Evolutionary conservation across 306 rosid species (phyloP).

Genomic region (Dryas drummondii): DNA sequence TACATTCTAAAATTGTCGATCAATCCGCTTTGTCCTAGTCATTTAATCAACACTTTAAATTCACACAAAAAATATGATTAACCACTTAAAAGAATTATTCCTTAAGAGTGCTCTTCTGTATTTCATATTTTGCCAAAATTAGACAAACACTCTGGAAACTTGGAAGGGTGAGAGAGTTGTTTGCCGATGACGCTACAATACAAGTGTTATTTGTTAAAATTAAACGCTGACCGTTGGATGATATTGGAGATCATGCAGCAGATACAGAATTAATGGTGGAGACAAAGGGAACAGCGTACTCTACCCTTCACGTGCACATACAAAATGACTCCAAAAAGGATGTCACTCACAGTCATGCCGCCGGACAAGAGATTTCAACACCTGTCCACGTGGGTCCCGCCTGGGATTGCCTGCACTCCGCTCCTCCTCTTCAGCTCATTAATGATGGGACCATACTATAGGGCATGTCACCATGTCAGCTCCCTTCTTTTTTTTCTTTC

Average conservation of each 20-base stretch:
- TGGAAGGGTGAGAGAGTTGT: neutral
- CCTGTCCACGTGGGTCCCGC: neutral
- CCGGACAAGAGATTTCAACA: neutral
- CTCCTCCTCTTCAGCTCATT: neutral
- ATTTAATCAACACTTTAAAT: too few species aligned
- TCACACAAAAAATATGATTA: too few species aligned
- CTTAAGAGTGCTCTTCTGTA: too few species aligned
- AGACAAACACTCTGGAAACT: too few species aligned
- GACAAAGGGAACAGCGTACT: neutral
- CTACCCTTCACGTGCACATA: constrained; percentile 12
- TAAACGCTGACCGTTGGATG: neutral
- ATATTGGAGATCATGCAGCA: neutral
- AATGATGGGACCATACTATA: neutral
- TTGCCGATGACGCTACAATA: neutral
- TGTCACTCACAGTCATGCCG: neutral
- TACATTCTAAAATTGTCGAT: too few species aligned
- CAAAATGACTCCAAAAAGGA: neutral
- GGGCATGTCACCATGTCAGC: too few species aligned
- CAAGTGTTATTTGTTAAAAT: neutral
- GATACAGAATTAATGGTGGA: neutral
- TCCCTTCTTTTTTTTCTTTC: too few species aligned
- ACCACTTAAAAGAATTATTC: too few species aligned
- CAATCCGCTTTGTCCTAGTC: too few species aligned
- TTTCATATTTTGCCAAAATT: too few species aligned
- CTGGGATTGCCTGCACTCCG: neutral